These are phyloP conservation scores for Eucalyptus regnans DNA, from an alignment of 345 rosid genomes.

Conservation along the genomic window DNA sequence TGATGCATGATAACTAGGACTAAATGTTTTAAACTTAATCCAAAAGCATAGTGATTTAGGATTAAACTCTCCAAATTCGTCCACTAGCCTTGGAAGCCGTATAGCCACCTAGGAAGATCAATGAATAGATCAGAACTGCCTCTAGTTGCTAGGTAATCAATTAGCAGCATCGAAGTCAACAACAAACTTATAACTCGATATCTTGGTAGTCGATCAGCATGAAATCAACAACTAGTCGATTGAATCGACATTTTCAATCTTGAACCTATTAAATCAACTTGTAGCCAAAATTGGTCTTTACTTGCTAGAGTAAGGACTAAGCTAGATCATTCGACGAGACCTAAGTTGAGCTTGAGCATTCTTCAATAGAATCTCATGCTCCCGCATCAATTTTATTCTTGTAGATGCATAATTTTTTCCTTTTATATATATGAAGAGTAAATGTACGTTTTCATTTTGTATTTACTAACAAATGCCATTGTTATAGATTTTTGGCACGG, in stretches of 20 bases:
- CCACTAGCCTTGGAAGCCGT: background rate
- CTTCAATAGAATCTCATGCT: background rate
- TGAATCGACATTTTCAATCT: background rate
- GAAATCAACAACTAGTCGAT: background rate
- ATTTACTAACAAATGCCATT: background rate
- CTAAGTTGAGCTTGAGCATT: background rate
- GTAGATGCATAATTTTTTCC: background rate
- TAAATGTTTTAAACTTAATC: background rate
- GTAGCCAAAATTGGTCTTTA: background rate
- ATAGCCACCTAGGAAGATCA: background rate
- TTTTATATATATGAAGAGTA: background rate
- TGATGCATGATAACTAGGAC: background rate
- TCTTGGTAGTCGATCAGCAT: accelerated
- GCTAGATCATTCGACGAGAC: background rate
- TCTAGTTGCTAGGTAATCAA: background rate
- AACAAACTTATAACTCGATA: background rate
- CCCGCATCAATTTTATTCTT: background rate
- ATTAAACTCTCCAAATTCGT: background rate
- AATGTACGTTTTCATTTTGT: background rate
- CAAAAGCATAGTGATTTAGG: background rate
- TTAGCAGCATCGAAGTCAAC: background rate
- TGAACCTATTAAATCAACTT: background rate
- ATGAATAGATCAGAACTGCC: background rate
- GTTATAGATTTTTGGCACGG: background rate
- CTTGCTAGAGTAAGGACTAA: background rate